These are phyloP conservation scores for Globisporangium polare DNA, from an alignment of 352 stramenopile genomes.

Conservation along the genomic window DNA sequence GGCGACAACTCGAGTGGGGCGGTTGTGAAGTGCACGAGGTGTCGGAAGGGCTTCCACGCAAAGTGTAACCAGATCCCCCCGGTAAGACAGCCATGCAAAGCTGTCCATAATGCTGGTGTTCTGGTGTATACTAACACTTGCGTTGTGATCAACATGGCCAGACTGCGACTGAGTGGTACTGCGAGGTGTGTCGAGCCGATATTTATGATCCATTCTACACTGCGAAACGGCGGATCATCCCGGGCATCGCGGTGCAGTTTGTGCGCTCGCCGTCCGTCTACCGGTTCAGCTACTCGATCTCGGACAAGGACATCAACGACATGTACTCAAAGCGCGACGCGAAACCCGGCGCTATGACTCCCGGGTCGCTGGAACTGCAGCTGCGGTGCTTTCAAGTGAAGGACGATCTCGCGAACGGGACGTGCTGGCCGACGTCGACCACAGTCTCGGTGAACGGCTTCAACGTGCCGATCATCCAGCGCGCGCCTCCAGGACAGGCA, in stretches of 20 bases:
- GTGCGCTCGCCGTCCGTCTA: constrained; percentile 38
- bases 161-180: constrained; percentile 59
- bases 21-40: constrained; percentile 48
- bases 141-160: constrained; percentile 12
- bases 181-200: constrained; percentile 61
- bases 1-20: constrained; percentile 21
- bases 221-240: constrained; percentile 53
- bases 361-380: constrained; percentile 67
- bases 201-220: constrained; percentile 70
- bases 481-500: constrained; percentile 62
- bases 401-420: constrained; percentile 59
- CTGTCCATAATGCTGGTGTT: background rate
- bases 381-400: constrained; percentile 76
- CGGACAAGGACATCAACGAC: constrained; percentile 68
- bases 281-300: constrained; percentile 64
- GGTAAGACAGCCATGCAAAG: constrained; percentile 20
- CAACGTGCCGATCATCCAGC: constrained; percentile 57
- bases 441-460: constrained; percentile 74
- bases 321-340: constrained; percentile 57
- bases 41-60: constrained; percentile 56
- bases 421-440: constrained; percentile 68
- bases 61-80: constrained; percentile 75
- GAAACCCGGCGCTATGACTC: constrained; percentile 46
- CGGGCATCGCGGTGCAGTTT: constrained; percentile 65
- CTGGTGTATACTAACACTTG: background rate